Base-by-base conservation (phyloP, 495 filamentous ascomycete species). In the Sordaria brevicollis region DNA sequence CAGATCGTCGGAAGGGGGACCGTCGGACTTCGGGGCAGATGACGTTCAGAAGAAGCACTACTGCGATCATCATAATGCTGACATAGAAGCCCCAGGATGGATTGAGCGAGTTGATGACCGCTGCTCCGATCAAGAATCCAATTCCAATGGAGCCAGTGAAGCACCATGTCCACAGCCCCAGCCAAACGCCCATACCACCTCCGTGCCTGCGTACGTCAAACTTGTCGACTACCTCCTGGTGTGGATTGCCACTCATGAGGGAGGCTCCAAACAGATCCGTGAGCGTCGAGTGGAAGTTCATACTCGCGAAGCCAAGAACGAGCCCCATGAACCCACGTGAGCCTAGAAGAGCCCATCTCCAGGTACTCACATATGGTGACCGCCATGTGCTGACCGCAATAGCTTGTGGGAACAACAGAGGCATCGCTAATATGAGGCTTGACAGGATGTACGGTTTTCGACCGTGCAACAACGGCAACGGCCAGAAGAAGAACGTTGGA, bases 71-170 rank as follows among this genome's bases (percentile, higher is more conserved):
- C 37, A 89, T 81, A 68, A 91, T 87, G 65, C 86, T 85, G 72
- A 92, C 82, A 76, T 91, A 92, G 75, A 92, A 91, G 0, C 91
- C 91, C 89, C 89, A 93, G 9, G 86, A 84, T 8, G 89, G 89
- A 70, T 83, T 81, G 21, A 87, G 74, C 10, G 65, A 72, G 67
- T 88, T 85, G 72, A 92, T 89, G 73, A 92, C 87, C 35, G 82
- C 72, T 34, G 89, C 88, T 11, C 91, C 91, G 68, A 90, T 80
- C 37, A 90, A 71, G 71, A 92, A 92, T 10, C 91, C 91, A 35
- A 91, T 70, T 3, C 88, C 87, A 49, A 92, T 78, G 35, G 87
- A 89, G 9, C 89, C 89, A 67, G 89, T 89, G 70, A 84, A 89
- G 73, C 89, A 89, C 86, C 89, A 93, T 4, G 88, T 87, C 89